Evolutionary conservation across 176 grass and related monocot genomes (phyloP).

Genomic region (Urochloa ruziziensis): DNA sequence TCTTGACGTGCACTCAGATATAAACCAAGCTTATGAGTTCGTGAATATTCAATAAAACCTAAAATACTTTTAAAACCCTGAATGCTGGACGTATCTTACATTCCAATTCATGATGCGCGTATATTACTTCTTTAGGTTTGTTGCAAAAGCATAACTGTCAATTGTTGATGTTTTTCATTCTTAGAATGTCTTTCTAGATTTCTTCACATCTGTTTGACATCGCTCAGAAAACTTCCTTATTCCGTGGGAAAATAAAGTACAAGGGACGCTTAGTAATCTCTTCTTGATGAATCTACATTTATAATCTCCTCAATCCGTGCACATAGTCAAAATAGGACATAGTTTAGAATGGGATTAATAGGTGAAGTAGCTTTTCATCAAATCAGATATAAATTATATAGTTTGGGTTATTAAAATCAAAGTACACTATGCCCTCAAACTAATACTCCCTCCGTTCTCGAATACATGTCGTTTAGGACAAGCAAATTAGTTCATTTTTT

Average conservation of each 20-base stretch:
- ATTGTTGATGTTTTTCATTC: background rate
- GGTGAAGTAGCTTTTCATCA: background rate
- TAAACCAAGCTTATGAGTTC: background rate
- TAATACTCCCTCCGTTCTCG: too few species aligned
- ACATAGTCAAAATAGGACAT: background rate
- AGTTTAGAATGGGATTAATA: background rate
- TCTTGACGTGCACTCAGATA: background rate
- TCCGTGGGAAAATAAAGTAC: too few species aligned
- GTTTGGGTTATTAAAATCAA: background rate
- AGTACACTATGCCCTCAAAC: constrained; percentile 21
- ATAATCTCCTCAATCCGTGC: background rate
- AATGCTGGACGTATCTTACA: background rate
- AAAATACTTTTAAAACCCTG: background rate
- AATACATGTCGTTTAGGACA: too few species aligned
- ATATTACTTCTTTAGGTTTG: background rate
- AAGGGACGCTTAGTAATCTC: too few species aligned
- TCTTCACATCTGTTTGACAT: background rate
- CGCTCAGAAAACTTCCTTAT: background rate
- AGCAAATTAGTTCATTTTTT: too few species aligned
- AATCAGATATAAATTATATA: background rate
- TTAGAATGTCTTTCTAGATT: background rate
- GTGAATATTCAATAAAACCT: background rate
- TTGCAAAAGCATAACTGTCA: background rate
- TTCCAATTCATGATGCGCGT: background rate
- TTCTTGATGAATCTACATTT: too few species aligned